Conservation (phyloP, 2,329 filamentous ascomycete species). For the Fusarium guadeloupense region DNA sequence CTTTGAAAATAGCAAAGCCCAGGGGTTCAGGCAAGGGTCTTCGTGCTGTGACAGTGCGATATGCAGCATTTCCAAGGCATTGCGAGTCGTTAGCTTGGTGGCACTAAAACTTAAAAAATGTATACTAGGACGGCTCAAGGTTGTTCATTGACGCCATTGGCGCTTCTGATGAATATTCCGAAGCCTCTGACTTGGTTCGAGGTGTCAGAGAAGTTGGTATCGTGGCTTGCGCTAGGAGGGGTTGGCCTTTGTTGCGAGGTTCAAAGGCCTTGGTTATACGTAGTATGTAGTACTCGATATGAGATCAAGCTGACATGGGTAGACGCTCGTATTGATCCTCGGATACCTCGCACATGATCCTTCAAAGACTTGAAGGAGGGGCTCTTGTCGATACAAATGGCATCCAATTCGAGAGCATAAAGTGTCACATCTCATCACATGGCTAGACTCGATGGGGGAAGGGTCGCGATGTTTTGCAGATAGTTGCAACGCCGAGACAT, state of each 20-base stretch:
- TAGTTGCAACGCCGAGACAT: slow-evolving; percentile 25
- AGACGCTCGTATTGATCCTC: slow-evolving; percentile 11
- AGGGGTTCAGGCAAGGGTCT: slow-evolving; percentile 13
- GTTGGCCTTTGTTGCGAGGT: too few relatives aligned
- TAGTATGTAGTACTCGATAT: not conserved
- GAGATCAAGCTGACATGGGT: not conserved
- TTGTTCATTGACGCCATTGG: slow-evolving; percentile 29
- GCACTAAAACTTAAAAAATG: slow-evolving; percentile 13
- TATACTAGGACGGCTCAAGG: not conserved
- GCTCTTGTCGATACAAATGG: slow-evolving; percentile 7
- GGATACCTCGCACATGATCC: slow-evolving; percentile 12
- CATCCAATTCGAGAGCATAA: slow-evolving; percentile 27
- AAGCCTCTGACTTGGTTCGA: slow-evolving; percentile 6
- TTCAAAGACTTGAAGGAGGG: slow-evolving; percentile 9
- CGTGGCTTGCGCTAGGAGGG: slow-evolving; percentile 17
- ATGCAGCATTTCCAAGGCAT: slow-evolving; percentile 29
- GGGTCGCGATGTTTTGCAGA: slow-evolving; percentile 26
- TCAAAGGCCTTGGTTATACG: not conserved
- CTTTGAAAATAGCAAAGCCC: slow-evolving; percentile 11
- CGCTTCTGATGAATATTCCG: slow-evolving; percentile 19
- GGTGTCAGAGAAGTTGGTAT: slow-evolving; percentile 15
- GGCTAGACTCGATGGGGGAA: slow-evolving; percentile 34
- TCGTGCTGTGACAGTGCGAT: not conserved
- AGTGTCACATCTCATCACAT: slow-evolving; percentile 37
- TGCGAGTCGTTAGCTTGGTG: slow-evolving; percentile 9